Percentiles rank a stretch among this genome's conserved stretches.
Evolutionary conservation across 495 filamentous ascomycete genomes (phyloP).

Genomic region (Letharia lupina): DNA sequence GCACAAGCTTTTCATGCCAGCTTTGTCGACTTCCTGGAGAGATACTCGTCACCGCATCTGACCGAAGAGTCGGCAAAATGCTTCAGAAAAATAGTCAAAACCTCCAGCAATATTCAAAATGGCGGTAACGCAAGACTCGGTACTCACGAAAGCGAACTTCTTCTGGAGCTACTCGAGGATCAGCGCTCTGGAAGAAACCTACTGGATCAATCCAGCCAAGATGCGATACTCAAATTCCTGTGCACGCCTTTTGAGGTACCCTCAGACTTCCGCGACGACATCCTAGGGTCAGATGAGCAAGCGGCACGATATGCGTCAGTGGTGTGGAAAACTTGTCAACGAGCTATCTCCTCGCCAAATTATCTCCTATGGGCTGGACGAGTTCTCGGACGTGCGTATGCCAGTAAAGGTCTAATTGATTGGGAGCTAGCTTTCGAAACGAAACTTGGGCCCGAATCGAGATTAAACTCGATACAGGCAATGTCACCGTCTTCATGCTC

Average conservation of each 20-base stretch:
- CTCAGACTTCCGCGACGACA: constrained; percentile 46
- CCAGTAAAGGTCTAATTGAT: constrained; percentile 59
- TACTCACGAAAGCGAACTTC: constrained; percentile 61
- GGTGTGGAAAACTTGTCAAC: constrained; percentile 66
- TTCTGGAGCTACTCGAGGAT: constrained; percentile 68
- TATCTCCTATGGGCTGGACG: constrained; percentile 80
- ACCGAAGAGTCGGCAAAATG: constrained; percentile 38
- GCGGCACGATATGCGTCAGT: constrained; percentile 52
- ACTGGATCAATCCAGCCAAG: constrained; percentile 57
- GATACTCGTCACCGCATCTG: constrained; percentile 45
- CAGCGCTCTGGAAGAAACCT: constrained; percentile 51
- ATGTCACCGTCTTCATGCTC: constrained; percentile 16
- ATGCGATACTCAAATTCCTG: constrained; percentile 64
- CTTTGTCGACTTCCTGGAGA: constrained; percentile 54
- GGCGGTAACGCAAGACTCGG: constrained; percentile 52
- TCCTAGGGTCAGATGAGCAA: constrained; percentile 52
- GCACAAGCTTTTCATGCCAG: constrained; percentile 60
- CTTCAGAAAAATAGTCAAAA: constrained; percentile 56
- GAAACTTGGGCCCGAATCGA: constrained; percentile 1
- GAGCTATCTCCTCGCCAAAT: constrained; percentile 48
- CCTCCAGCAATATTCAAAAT: constrained; percentile 49
- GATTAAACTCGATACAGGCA: neutral
- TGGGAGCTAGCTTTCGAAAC: constrained; percentile 50
- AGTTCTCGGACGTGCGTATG: constrained; percentile 77
- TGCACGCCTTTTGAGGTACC: constrained; percentile 61